phyloP scores from a whole-genome alignment of 2,329 filamentous ascomycete species.

The Claviceps cyperi region DNA sequence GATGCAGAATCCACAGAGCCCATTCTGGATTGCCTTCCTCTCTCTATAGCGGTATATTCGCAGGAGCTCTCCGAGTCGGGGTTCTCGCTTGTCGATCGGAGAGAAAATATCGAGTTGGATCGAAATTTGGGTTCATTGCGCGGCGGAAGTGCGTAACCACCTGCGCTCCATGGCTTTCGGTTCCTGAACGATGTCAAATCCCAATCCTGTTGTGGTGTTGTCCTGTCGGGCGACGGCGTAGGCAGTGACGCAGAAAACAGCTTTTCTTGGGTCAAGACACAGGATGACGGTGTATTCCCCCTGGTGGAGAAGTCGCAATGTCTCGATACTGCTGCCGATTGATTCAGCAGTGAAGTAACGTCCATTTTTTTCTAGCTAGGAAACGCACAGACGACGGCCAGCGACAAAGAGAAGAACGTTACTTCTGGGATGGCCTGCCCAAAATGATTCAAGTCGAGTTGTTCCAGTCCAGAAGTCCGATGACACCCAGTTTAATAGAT shows the following conservation, averaged over 20 bases:
- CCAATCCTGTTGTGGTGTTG: conserved; percentile 11
- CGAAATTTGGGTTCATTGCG: conserved; percentile 23
- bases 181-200: conserved; percentile 11
- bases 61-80: conserved; percentile 11
- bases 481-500: neutral
- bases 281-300: conserved; percentile 7
- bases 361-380: conserved; percentile 19
- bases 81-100: conserved; percentile 12
- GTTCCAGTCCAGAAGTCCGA: neutral
- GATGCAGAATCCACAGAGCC: conserved; percentile 17
- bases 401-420: neutral
- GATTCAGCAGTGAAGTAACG: conserved; percentile 27
- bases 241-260: conserved; percentile 11
- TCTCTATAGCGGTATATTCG: conserved; percentile 7
- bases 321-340: conserved; percentile 12
- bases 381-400: neutral
- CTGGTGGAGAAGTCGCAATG: conserved; percentile 3
- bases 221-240: conserved; percentile 21
- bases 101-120: conserved; percentile 10
- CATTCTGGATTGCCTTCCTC: conserved; percentile 15
- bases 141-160: conserved; percentile 32
- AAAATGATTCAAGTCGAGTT: neutral
- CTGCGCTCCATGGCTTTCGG: conserved; percentile 37
- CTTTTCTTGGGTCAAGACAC: neutral
- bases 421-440: neutral